Percentiles rank a stretch among this genome's conserved stretches.
Conservation (phyloP, 371 early-diverging fungal genomes). For the Lichtheimia ramosa region DNA sequence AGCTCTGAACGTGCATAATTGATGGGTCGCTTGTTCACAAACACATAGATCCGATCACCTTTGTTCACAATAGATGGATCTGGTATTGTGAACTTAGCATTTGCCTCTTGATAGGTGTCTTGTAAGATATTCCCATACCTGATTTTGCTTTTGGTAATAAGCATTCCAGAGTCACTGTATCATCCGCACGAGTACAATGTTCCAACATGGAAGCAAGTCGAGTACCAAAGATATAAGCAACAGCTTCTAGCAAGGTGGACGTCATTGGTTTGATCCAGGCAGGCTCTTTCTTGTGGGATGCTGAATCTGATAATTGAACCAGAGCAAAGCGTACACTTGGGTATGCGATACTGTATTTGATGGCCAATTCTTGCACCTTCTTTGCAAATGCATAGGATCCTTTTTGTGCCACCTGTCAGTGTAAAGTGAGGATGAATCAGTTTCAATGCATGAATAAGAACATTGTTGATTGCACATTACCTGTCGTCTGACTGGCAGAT, state of each 20-base stretch:
- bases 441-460: too few relatives aligned
- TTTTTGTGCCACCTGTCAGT: too few relatives aligned
- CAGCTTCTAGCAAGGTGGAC: slow-evolving; percentile 11
- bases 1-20: slow-evolving; percentile 35
- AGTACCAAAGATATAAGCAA: slow-evolving; percentile 22
- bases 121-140: slow-evolving; percentile 16
- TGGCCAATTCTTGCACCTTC: slow-evolving; percentile 26
- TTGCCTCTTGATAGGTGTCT: too few relatives aligned
- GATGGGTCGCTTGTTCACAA: slow-evolving; percentile 42
- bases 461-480: not conserved
- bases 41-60: slow-evolving; percentile 38
- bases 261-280: slow-evolving; percentile 32
- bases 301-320: slow-evolving; percentile 2
- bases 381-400: not conserved
- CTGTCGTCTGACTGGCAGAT: slow-evolving; percentile 50
- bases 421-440: too few relatives aligned
- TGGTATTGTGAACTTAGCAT: not conserved
- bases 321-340: slow-evolving; percentile 35
- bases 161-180: slow-evolving; percentile 9
- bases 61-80: slow-evolving; percentile 31
- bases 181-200: not conserved
- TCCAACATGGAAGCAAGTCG: slow-evolving; percentile 21
- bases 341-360: slow-evolving; percentile 28
- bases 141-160: slow-evolving; percentile 28
- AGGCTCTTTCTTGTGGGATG: slow-evolving; percentile 7